Base-by-base conservation (phyloP, 768 basidiomycete genomes). In the Lactarius sp. region DNA sequence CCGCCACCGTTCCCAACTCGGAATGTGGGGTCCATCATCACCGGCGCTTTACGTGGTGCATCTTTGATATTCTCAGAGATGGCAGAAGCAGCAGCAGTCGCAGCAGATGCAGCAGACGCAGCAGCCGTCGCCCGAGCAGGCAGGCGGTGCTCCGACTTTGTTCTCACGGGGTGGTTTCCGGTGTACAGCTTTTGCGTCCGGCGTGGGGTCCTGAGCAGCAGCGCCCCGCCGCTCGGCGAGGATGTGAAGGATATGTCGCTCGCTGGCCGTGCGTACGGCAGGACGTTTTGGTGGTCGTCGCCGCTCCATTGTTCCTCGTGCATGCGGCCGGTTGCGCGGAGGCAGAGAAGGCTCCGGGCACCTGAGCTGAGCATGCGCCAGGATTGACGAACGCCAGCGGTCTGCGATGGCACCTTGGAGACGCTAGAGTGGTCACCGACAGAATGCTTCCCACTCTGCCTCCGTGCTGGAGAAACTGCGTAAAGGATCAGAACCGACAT, bases 311-410 rank as follows among this genome's bases (percentile, higher is more conserved):
- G n/a, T 31, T 49, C 33, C 36, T 59, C 0, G 31, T 49, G 14
- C 20, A 5, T 20, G 6, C 10, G 31, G 9, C 10, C 12, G 10
- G 14, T 16, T 14, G 20, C 20, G 6, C 20, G 4, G 62, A 59
- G n/a, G 33, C 52, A 55, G 46, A 64, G 46, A n/a, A 64, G 31
- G 33, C 22, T 54, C 31, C 62, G 52, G 16, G 62, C 62, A 33
- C 47, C n/a, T 14, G 18, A 37, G 62, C 58, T 47, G 31, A 64
- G 39, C 18, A 8, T 59, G 47, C 53, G 52, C 62, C 52, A 64
- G 8, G 20, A 37, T 6, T 6, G 52, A 10, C 37, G 36, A 18
- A 59, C 5, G 37, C 52, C 13, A n/a, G 27, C 1, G 47, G 27
- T 12, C 47, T 12, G 52, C 9, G 52, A 8, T n/a, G 36, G 52